A percentile compares a stretch with the other conserved stretches of the same genome.
phyloP scores from a whole-genome alignment of 2,329 filamentous ascomycete species.

The Myriosclerotinia duriaeana region DNA sequence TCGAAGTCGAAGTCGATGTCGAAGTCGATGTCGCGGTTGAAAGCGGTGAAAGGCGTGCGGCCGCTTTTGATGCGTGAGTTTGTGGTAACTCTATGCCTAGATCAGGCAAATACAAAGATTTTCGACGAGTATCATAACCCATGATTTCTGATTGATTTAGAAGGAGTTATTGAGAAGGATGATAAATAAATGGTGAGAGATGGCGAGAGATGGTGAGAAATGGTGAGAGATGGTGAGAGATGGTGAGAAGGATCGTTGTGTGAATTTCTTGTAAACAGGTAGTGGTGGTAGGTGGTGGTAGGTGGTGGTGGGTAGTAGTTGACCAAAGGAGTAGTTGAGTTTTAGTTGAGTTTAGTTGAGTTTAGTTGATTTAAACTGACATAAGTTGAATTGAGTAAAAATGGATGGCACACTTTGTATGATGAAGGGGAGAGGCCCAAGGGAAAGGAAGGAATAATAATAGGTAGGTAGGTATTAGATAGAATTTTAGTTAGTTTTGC shows the following conservation, averaged over 20 bases:
- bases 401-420: no score
- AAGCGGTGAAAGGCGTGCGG: conserved; percentile 43
- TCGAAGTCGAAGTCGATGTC: no score
- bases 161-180: conserved; percentile 10
- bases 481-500: no score
- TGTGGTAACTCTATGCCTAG: conserved; percentile 86
- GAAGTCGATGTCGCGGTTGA: conserved; percentile 30
- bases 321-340: no score
- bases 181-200: not conserved
- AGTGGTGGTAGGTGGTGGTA: no score
- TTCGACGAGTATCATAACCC: conserved; percentile 96
- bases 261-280: not conserved
- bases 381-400: no score
- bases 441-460: no score
- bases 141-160: conserved; percentile 49
- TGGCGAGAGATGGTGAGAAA: not conserved
- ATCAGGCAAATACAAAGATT: conserved; percentile 89
- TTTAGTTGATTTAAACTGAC: no score
- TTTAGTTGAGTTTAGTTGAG: not conserved
- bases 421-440: no score
- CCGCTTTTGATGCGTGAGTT: conserved; percentile 59
- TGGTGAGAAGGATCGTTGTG: not conserved
- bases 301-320: no score
- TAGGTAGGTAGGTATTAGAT: no score
- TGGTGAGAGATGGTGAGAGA: no score